These are phyloP conservation scores for Inonotus obliquus DNA, from an alignment of 1,284 basidiomycete species.

Conservation along the genomic window DNA sequence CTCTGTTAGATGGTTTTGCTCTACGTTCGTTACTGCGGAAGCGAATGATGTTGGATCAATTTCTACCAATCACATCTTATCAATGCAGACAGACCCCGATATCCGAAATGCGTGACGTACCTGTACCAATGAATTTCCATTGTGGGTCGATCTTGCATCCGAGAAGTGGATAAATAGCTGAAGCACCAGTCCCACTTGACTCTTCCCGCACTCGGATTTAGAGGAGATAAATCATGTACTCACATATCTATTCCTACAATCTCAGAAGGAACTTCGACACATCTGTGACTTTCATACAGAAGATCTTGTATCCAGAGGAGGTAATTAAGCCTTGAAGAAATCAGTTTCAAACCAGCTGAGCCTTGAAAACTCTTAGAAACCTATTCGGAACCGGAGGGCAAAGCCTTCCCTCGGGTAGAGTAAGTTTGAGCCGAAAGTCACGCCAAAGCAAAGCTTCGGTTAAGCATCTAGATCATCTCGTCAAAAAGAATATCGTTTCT, in stretches of 20 bases:
- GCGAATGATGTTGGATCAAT: slow-evolving; percentile 57
- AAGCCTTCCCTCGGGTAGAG: slow-evolving; percentile 65
- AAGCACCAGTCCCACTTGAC: slow-evolving; percentile 83
- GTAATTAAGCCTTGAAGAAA: slow-evolving; percentile 64
- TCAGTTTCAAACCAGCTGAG: neutral
- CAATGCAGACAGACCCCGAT: neutral
- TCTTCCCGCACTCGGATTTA: slow-evolving; percentile 27
- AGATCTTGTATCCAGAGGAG: slow-evolving; percentile 70
- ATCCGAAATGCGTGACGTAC: slow-evolving; percentile 34
- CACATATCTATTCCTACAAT: slow-evolving; percentile 42
- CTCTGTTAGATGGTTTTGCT: slow-evolving; percentile 45
- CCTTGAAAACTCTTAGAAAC: slow-evolving; percentile 30
- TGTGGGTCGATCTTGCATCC: slow-evolving; percentile 50
- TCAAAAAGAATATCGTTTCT: neutral
- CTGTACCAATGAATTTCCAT: slow-evolving; percentile 69
- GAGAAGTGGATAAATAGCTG: slow-evolving; percentile 86
- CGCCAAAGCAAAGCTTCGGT: slow-evolving; percentile 72
- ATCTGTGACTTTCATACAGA: slow-evolving; percentile 23
- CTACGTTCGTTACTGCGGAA: slow-evolving; percentile 52
- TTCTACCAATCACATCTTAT: slow-evolving; percentile 42
- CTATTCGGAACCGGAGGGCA: slow-evolving; percentile 86
- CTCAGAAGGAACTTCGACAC: neutral
- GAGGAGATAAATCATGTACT: slow-evolving; percentile 17
- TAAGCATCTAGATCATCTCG: slow-evolving; percentile 46
- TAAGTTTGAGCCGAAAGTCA: slow-evolving; percentile 66